Evolutionary conservation across 2,329 filamentous ascomycete genomes (phyloP), one percentile per base, ranked within the genome.

Genomic region (Chrysoporthe deuterocubensis): DNA sequence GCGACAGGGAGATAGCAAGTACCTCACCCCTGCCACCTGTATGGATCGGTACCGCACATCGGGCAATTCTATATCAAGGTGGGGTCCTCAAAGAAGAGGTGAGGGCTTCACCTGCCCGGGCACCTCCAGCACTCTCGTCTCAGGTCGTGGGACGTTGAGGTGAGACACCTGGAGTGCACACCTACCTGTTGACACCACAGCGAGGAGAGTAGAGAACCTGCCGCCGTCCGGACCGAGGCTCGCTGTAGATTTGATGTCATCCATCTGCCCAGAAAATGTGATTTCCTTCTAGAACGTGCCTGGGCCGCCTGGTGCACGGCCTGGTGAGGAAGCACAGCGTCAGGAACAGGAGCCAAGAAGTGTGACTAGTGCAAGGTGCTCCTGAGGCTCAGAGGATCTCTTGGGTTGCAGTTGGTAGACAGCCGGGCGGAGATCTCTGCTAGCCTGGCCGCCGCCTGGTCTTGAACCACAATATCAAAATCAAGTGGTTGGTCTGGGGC

Each of bases 341-440:
- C 34, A 52, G 56, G 18, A 54, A 43, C 34, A 57, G 58, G 16
- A 62, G 34, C 37, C 52, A 62, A 21, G 50, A 54, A 32, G 50
- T 21, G 50, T 54, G 11, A n/a, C 48, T 54, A 34, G 26, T 32
- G 50, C 46, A 21, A 48, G 18, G 46, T 21, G 44, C 46, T 48
- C 46, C 46, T 48, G 46, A 48, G 8, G 52, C 52, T 26, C 16
- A 52, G 21, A 42, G 32, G 34, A 50, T 44, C 62, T 60, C 34
- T 60, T 26, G 64, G 66, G 56, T 65, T 67, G 48, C 62, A 67
- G n/a, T 61, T 61, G 54, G 44, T 48, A 62, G 62, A 62, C 37
- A 61, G 43, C 42, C 16, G 50, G 32, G 57, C 13, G 34, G 56
- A 43, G 66, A 61, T 48, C 46, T 40, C 18, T 64, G 56, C 48